Evolutionary conservation across 73 alveolate genomes (phyloP), one percentile per base, ranked within the genome.

Genomic region (Blepharisma stoltei): DNA sequence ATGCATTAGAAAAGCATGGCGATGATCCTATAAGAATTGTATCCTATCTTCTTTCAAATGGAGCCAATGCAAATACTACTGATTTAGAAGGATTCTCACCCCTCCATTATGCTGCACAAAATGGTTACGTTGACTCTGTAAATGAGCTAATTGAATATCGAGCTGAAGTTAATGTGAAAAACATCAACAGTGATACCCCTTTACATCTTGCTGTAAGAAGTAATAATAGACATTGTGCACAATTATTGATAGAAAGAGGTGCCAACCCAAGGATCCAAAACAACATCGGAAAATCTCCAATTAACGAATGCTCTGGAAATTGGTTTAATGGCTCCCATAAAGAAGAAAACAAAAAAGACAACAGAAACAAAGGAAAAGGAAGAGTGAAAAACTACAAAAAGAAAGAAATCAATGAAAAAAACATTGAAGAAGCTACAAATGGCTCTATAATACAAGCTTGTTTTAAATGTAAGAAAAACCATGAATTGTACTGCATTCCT

Each of bases 81-180:
- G 73, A 60, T 60, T 1, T 25, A 25, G 6, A 60, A 8, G 46
- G 73, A 20, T n/a, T 14, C 38, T 14, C 73, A 18, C 46, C 73
- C 2, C 73, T 60, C 5, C 73, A 60, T 60, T 60, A 60, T 25
- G 73, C 73, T n/a, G 73, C 73, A 18, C 14, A 20, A 9, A 18
- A 14, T 38, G 73, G 73, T n/a, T 38, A 1, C 5, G 18, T 14
- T 20, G 48, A 60, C 23, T 60, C 73, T 20, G 18, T 60, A 9
- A 38, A 60, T 14, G 14, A 18, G 14, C 47, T 60, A 18, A 14
- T 60, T 60, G 14, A 14, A 25, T 38, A 60, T 8, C 18, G 73
- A 14, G 46, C 23, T 14, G 48, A 18, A 14, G 48, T 25, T 38
- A 60, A 60, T 60, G 73, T 38, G 38, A 8, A 20, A 60, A 38